Conservation (phyloP, 495 filamentous ascomycete genomes). For the Aspergillus saccharolyticus region DNA sequence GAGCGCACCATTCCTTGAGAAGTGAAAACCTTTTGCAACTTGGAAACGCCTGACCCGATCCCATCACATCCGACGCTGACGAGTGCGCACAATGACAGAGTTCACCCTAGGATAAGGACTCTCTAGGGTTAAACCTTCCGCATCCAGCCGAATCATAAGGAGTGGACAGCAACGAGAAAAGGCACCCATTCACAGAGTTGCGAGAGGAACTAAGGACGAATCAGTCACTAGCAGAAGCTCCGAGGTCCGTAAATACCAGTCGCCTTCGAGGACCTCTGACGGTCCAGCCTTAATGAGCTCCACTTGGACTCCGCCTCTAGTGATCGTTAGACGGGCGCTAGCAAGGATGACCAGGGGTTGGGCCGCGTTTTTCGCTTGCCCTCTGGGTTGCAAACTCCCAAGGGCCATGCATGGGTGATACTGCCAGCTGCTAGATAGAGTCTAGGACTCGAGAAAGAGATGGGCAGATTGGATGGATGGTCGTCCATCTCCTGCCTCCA, state of each 20-base stretch:
- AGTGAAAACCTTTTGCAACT: background rate
- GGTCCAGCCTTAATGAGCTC: constrained; percentile 22
- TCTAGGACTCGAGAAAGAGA: no score
- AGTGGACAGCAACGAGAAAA: constrained; percentile 4
- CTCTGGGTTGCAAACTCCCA: background rate
- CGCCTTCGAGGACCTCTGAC: constrained; percentile 10
- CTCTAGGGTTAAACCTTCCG: background rate
- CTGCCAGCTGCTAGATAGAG: background rate
- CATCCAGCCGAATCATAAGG: constrained; percentile 2
- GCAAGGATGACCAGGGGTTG: constrained; percentile 19
- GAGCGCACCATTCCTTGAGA: background rate
- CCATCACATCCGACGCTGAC: background rate
- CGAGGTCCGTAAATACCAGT: background rate
- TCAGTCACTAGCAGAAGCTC: background rate
- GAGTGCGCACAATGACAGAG: background rate
- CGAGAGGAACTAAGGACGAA: background rate
- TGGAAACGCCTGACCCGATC: background rate
- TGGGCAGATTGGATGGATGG: background rate
- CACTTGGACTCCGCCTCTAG: constrained; percentile 21
- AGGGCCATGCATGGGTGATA: background rate
- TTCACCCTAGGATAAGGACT: constrained; percentile 2
- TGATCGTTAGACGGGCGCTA: constrained; percentile 21
- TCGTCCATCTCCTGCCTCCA: background rate
- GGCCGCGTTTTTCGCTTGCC: constrained; percentile 13
- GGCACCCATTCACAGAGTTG: constrained; percentile 6